Conservation (phyloP, 2,329 filamentous ascomycete genomes). For the Aspergillus eucalypticola region DNA sequence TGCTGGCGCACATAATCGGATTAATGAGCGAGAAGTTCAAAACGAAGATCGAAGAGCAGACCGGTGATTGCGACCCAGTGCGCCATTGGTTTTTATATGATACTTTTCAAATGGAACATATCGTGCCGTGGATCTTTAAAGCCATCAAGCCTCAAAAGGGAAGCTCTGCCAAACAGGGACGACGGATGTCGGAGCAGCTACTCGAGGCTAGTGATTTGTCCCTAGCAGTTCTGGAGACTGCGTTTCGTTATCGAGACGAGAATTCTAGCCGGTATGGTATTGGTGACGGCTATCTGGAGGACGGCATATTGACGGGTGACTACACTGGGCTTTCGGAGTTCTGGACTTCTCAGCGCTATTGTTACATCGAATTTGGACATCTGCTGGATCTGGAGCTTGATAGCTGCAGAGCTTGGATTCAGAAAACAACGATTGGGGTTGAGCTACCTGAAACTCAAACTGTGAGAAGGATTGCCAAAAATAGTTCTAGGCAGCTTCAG, state of each 20-base stretch:
- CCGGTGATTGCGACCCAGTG: slow-evolving; percentile 74
- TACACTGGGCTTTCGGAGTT: slow-evolving; percentile 74
- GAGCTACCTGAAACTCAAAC: slow-evolving; percentile 35
- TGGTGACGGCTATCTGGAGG: slow-evolving; percentile 62
- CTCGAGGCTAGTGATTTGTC: slow-evolving; percentile 76
- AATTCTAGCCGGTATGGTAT: slow-evolving; percentile 74
- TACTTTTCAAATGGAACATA: slow-evolving; percentile 68
- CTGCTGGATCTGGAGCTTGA: slow-evolving; percentile 45
- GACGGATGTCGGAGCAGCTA: slow-evolving; percentile 48
- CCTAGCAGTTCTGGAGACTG: slow-evolving; percentile 62
- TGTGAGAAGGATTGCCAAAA: slow-evolving; percentile 52
- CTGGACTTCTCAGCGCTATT: slow-evolving; percentile 71
- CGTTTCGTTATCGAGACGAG: slow-evolving; percentile 69
- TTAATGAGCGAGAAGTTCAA: slow-evolving; percentile 77
- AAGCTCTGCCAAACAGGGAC: slow-evolving; percentile 56
- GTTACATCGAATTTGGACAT: slow-evolving; percentile 40
- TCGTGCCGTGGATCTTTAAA: slow-evolving; percentile 77
- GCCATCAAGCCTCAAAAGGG: slow-evolving; percentile 72
- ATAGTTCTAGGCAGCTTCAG: slow-evolving; percentile 57
- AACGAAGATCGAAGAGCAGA: slow-evolving; percentile 62
- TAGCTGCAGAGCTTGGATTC: slow-evolving; percentile 42
- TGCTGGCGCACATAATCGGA: slow-evolving; percentile 73
- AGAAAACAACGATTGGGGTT: slow-evolving; percentile 32
- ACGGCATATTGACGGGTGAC: slow-evolving; percentile 63
- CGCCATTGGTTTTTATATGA: slow-evolving; percentile 86